Evolutionary conservation across 2,329 filamentous ascomycete species (phyloP), one percentile per base, ranked within the genome.

Genomic region (Trematosphaeria pertusa): DNA sequence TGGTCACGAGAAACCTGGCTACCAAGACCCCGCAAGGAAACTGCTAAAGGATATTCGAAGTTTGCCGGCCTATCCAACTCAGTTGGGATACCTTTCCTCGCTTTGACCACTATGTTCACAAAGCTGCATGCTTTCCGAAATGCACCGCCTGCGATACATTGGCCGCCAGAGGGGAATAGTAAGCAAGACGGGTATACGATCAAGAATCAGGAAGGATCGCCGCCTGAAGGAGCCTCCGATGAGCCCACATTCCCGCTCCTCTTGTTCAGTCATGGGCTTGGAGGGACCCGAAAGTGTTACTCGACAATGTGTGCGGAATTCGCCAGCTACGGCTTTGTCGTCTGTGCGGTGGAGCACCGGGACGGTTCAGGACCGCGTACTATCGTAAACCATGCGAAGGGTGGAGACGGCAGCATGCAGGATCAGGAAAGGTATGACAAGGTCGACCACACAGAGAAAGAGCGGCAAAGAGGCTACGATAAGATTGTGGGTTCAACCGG

Each of bases 211-310:
- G 61, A 64, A 14, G 77, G 78, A 1, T 48, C 58, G 4, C 73
- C 73, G 19, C 74, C 72, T 1, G 50, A 61, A 34, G 70, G 64
- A 5, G 54, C 58, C 21, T 38, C 53, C 11, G 43, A 59, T 2
- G 61, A 69, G 48, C 81, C 82, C 0, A 74, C 52, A 3, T 87
- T 87, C 48, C 84, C 85, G 1, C 71, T 87, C 17, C 74, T 88
- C 24, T 75, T 88, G 17, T 88, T 88, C 65, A 86, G 82, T 57
- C 85, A 88, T 65, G 85, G 85, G 0, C 69, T 88, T 5, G 84
- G 85, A 4, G 85, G 84, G 0, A 86, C 82, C 2, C 72, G 84
- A 36, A 86, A 84, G 2, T 81, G 79, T 52, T 87, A 86, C 59
- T 85, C 81, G 14, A 78, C 79, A 12, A 73, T 87, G 2, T 87